Conservation (phyloP, 495 filamentous ascomycete genomes). For the Mytilinidion resinicola region DNA sequence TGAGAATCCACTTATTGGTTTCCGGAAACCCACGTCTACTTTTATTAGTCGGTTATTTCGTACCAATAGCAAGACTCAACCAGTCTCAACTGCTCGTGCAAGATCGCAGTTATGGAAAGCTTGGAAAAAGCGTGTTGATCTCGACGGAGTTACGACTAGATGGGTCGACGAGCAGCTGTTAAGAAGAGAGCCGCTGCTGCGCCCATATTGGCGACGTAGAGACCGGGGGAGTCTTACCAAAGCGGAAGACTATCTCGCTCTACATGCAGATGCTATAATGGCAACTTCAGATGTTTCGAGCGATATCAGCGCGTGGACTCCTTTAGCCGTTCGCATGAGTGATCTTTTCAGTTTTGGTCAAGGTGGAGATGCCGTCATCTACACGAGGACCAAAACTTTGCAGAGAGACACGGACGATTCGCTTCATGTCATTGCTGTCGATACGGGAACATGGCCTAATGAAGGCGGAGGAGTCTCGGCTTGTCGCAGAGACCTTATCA, state of each 20-base stretch:
- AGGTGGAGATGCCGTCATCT: slow-evolving; percentile 52
- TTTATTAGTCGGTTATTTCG: slow-evolving; percentile 44
- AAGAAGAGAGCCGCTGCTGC: slow-evolving; percentile 48
- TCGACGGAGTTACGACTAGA: slow-evolving; percentile 56
- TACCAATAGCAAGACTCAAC: slow-evolving; percentile 45
- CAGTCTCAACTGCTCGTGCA: slow-evolving; percentile 51
- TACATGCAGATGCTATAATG: slow-evolving; percentile 52
- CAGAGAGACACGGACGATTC: slow-evolving; percentile 48
- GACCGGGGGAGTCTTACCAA: slow-evolving; percentile 48
- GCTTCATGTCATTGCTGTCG: slow-evolving; percentile 57
- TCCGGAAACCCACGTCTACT: slow-evolving; percentile 44
- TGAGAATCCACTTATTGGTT: slow-evolving; percentile 53
- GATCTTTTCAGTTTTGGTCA: slow-evolving; percentile 60
- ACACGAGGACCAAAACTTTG: slow-evolving; percentile 38
- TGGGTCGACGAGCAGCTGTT: slow-evolving; percentile 59
- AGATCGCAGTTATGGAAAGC: slow-evolving; percentile 58
- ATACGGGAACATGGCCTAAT: slow-evolving; percentile 62
- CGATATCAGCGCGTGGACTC: slow-evolving; percentile 52
- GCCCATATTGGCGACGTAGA: slow-evolving; percentile 53
- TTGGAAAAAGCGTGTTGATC: slow-evolving; percentile 53
- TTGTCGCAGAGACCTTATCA: slow-evolving; percentile 63
- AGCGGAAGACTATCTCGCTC: slow-evolving; percentile 52
- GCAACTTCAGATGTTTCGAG: slow-evolving; percentile 57
- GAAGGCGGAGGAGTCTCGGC: slow-evolving; percentile 61
- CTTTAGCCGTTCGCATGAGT: slow-evolving; percentile 55